Base-by-base conservation (phyloP, 495 filamentous ascomycete genomes). In the Neurospora discreta region DNA sequence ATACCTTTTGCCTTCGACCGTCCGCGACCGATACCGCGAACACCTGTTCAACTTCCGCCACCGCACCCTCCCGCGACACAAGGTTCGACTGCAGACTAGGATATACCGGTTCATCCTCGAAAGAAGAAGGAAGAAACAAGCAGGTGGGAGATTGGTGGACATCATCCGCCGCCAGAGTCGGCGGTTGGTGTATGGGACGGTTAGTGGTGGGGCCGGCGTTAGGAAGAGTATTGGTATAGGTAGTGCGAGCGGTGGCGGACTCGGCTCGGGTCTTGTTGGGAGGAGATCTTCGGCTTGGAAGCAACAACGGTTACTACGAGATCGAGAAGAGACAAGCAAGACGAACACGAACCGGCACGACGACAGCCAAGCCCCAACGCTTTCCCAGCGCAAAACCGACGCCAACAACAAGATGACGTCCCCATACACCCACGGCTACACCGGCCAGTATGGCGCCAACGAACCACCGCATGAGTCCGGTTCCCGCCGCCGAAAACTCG, bases 401-500 rank as follows among this genome's bases (percentile, higher is more conserved):
- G 7, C 15, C 20, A 3, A 69, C 44, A 73, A 70, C 33, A 78
- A 75, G 43, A 80, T 77, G 75, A 78, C 69, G 23, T 78, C 74
- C 60, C 77, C 43, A 73, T 75, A 78, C 65, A 79, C 76, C 38
- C 76, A 76, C 68, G 80, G 77, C 44, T 68, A 74, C 52, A 75
- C 78, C 13, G 75, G 74, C 30, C 69, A 75, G 42, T 60, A 70
- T 75, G 36, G 77, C 73, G 36, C 72, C 73, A 65, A 18, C 38
- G 44, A 40, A 39, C 73, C 52, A 9, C n/a, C 71, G n/a, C 79
- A 87, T 38, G 91, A 92, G 76, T 82, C 85, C 26, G 93, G 94
- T 3, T 81, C 88, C 15, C 82, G 93, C 65, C 87, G 95, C 72
- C 91, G 87, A 79, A 97, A 91, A 85, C 80, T 98, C 18, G 93